These are phyloP conservation scores for Phaeosphaeria sp. DNA, from an alignment of 2,329 filamentous ascomycete genomes.

Conservation along the genomic window DNA sequence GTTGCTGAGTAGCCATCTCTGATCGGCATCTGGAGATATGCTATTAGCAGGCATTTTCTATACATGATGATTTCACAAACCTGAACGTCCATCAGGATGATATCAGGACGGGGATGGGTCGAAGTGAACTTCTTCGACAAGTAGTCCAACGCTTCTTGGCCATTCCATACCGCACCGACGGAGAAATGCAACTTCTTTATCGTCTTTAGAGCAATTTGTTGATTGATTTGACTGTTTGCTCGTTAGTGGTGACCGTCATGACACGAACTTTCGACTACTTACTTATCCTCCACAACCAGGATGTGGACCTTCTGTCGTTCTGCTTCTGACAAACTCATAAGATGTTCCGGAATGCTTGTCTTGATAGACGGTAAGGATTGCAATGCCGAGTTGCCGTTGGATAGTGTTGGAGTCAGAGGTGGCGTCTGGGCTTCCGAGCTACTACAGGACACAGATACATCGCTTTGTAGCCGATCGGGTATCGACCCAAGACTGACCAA, in stretches of 20 bases:
- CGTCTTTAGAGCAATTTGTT: slow-evolving; percentile 77
- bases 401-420: slow-evolving; percentile 40
- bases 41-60: slow-evolving; percentile 31
- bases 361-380: slow-evolving; percentile 34
- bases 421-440: slow-evolving; percentile 68
- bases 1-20: slow-evolving; percentile 82
- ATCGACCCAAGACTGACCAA: slow-evolving; percentile 69
- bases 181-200: slow-evolving; percentile 76
- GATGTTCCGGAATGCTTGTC: slow-evolving; percentile 33
- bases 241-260: slow-evolving; percentile 5
- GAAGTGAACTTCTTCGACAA: slow-evolving; percentile 61
- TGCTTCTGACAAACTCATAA: slow-evolving; percentile 58
- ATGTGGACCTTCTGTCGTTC: slow-evolving; percentile 71
- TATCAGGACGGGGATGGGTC: slow-evolving; percentile 67
- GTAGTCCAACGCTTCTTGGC: slow-evolving; percentile 79
- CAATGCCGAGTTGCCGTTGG: slow-evolving; percentile 23
- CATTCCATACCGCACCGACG: slow-evolving; percentile 77
- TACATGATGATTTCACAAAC: slow-evolving; percentile 58
- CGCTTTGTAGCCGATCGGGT: slow-evolving; percentile 69
- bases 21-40: slow-evolving; percentile 56
- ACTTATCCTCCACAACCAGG: slow-evolving; percentile 85
- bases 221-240: slow-evolving; percentile 63
- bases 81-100: slow-evolving; percentile 81
- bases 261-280: slow-evolving; percentile 42
- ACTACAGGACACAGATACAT: slow-evolving; percentile 67